These are phyloP conservation scores for Eremochloa ophiuroides DNA, from an alignment of 176 grass and related monocot species.

Conservation along the genomic window DNA sequence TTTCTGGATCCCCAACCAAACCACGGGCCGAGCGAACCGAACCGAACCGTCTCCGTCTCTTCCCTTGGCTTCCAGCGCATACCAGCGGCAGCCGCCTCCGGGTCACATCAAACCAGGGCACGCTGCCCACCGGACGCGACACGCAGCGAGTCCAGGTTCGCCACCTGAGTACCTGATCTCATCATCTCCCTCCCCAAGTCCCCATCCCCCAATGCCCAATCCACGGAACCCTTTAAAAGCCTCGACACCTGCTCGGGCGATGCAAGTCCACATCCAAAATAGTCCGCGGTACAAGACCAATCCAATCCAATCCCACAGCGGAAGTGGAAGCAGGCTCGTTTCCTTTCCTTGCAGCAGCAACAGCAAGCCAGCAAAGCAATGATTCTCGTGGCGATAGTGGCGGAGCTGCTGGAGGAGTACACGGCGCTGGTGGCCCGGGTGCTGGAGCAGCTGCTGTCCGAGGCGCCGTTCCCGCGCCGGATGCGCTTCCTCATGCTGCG, in stretches of 20 bases:
- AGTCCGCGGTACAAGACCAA: neutral
- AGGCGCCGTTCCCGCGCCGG: constrained; percentile 67
- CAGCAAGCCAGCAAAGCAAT: no score
- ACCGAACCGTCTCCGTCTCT: neutral
- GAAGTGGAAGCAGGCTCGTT: neutral
- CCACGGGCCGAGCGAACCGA: neutral
- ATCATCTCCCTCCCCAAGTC: no score
- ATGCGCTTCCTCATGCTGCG: constrained; percentile 92
- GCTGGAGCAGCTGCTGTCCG: constrained; percentile 69
- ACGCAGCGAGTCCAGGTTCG: neutral
- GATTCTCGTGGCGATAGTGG: constrained; percentile 74
- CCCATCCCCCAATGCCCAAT: neutral
- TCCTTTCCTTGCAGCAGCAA: neutral
- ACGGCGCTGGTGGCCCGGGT: constrained; percentile 68
- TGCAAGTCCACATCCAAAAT: constrained; percentile 18
- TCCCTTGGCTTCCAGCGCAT: constrained; percentile 18
- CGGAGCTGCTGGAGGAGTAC: constrained; percentile 93
- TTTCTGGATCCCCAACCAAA: neutral
- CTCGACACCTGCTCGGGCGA: neutral
- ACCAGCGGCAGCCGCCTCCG: constrained; percentile 8
- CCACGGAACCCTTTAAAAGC: neutral
- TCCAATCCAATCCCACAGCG: neutral
- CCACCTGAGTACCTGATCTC: neutral
- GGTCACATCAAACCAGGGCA: constrained; percentile 22
- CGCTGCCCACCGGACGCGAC: constrained; percentile 31